These are phyloP conservation scores for Petunia axillaris DNA, from an alignment of 257 asterid genomes.

Conservation along the genomic window DNA sequence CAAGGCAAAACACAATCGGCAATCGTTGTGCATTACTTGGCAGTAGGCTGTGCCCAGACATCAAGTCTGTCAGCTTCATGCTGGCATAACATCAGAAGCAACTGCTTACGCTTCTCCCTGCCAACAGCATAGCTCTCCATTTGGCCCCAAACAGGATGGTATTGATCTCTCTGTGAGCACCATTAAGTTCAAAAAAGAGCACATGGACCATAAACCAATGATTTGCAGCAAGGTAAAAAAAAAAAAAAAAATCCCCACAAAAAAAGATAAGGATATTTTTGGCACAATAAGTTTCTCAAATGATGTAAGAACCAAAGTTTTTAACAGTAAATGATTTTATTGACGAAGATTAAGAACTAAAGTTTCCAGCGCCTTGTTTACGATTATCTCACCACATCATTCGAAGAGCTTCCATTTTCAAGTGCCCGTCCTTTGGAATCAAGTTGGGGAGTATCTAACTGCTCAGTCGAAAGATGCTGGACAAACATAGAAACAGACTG, in stretches of 20 bases:
- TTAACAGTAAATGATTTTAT: too few relatives aligned
- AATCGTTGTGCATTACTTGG: slow-evolving; percentile 58
- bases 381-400: slow-evolving; percentile 66
- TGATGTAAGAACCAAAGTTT: slow-evolving; percentile 23
- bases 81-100: slow-evolving; percentile 92
- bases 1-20: slow-evolving; percentile 25
- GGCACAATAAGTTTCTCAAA: slow-evolving; percentile 25
- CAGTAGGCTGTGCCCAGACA: slow-evolving; percentile 98
- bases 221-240: slow-evolving; percentile 6
- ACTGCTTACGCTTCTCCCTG: slow-evolving; percentile 86
- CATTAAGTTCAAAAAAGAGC: slow-evolving; percentile 15
- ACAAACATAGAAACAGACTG: slow-evolving; percentile 84
- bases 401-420: slow-evolving; percentile 67
- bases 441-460: slow-evolving; percentile 54
- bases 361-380: slow-evolving; percentile 32
- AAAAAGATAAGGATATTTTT: slow-evolving; percentile 2
- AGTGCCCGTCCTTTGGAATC: slow-evolving; percentile 57
- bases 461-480: slow-evolving; percentile 76
- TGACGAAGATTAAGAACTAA: slow-evolving; percentile 10
- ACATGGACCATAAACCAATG: slow-evolving; percentile 30
- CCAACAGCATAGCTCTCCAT: slow-evolving; percentile 85
- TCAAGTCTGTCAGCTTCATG: slow-evolving; percentile 98
- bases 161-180: slow-evolving; percentile 67
- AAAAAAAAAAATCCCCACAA: slow-evolving; percentile 27
- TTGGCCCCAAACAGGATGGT: slow-evolving; percentile 98